Percentiles rank a stretch among this genome's conserved stretches.
These are phyloP conservation scores for Pichia exigua DNA, from an alignment of 805 yeast genomes.

Conservation along the genomic window DNA sequence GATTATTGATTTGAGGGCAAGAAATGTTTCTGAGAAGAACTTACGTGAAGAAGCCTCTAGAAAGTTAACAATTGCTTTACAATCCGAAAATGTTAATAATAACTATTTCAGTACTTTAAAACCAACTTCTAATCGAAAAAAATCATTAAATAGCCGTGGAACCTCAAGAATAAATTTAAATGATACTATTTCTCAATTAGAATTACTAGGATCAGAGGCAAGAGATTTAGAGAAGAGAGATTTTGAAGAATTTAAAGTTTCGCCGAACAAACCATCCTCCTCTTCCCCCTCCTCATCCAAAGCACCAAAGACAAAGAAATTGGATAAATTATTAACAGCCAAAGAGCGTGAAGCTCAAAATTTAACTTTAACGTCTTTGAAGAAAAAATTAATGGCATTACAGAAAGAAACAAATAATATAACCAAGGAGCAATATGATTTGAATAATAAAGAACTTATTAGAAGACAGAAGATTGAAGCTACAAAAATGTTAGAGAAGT, in stretches of 20 bases:
- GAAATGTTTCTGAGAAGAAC: conserved; percentile 57
- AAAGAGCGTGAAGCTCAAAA: conserved; percentile 40
- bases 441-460: conserved; percentile 45
- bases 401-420: conserved; percentile 74
- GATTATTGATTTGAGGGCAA: conserved; percentile 54
- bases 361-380: conserved; percentile 44
- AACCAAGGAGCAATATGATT: conserved; percentile 50
- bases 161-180: conserved; percentile 2
- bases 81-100: conserved; percentile 26
- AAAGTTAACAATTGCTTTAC: conserved; percentile 58
- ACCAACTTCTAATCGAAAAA: background rate
- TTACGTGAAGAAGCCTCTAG: conserved; percentile 72
- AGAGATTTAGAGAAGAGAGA: conserved; percentile 80
- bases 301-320: background rate
- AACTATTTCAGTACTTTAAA: conserved; percentile 23
- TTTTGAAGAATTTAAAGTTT: conserved; percentile 42
- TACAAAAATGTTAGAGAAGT: conserved; percentile 59
- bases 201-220: conserved; percentile 41
- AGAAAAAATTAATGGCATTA: conserved; percentile 50
- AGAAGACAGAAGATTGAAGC: conserved; percentile 57
- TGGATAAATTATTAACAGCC: background rate
- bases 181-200: background rate
- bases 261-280: conserved; percentile 8
- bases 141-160: conserved; percentile 4
- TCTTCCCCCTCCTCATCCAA: background rate